These are phyloP conservation scores for Hyphopichia khmerensis DNA, from an alignment of 1,139 yeast species.

Conservation along the genomic window DNA sequence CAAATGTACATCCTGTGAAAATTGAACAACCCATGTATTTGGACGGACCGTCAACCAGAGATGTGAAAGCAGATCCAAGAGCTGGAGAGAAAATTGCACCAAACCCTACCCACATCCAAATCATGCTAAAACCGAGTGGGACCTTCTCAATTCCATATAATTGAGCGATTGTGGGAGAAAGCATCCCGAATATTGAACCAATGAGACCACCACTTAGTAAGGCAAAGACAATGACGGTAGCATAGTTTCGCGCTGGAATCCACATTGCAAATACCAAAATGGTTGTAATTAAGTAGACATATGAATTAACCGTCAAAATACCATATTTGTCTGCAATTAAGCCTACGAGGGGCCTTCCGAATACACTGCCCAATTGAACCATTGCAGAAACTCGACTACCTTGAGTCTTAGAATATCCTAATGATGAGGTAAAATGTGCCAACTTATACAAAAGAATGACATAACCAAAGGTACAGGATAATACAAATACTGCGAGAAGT, in stretches of 20 bases:
- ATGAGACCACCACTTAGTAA: slow-evolving; percentile 26
- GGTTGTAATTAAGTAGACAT: slow-evolving; percentile 21
- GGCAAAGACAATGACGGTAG: slow-evolving; percentile 26
- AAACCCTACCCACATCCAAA: too few species aligned
- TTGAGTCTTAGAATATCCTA: slow-evolving; percentile 40
- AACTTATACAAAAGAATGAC: slow-evolving; percentile 44
- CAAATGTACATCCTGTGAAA: too few species aligned
- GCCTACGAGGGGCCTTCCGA: slow-evolving; percentile 45
- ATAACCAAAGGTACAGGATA: slow-evolving; percentile 46
- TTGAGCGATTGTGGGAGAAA: too few species aligned
- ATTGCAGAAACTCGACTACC: slow-evolving; percentile 47
- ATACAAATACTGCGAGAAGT: slow-evolving; percentile 28
- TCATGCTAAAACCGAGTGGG: too few species aligned
- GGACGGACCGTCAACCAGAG: too few species aligned
- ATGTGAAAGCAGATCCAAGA: too few species aligned
- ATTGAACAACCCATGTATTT: too few species aligned
- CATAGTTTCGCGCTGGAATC: slow-evolving; percentile 35
- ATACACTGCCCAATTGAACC: slow-evolving; percentile 41
- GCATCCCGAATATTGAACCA: slow-evolving; percentile 18
- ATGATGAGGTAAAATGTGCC: slow-evolving; percentile 43
- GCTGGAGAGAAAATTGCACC: too few species aligned
- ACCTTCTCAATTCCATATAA: too few species aligned
- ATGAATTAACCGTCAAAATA: slow-evolving; percentile 33
- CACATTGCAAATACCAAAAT: slow-evolving; percentile 33
- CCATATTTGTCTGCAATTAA: slow-evolving; percentile 39